Evolutionary conservation across 192 early-diverging fungal genomes (phyloP).

Genomic region (Coemansia asiatica): DNA sequence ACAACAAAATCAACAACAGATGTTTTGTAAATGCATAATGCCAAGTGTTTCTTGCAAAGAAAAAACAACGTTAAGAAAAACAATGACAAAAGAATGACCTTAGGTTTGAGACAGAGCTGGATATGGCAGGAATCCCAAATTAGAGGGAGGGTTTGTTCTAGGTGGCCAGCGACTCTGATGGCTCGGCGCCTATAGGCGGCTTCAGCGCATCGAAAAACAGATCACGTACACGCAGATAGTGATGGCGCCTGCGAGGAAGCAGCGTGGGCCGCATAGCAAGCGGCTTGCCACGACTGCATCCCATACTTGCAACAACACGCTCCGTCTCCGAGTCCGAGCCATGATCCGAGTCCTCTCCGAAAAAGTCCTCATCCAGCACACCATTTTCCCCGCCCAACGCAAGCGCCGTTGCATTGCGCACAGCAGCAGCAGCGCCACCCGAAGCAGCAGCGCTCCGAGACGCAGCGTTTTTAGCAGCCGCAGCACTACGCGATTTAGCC

Average conservation of each 20-base stretch:
- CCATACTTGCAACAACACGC: slow-evolving; percentile 64
- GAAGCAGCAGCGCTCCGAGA: slow-evolving; percentile 36
- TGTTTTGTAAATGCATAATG: too few species aligned
- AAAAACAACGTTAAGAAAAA: too few species aligned
- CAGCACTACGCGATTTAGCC: slow-evolving; percentile 70
- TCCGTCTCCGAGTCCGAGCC: slow-evolving; percentile 56
- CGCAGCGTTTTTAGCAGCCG: slow-evolving; percentile 45
- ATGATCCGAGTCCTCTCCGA: slow-evolving; percentile 68
- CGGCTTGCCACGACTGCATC: slow-evolving; percentile 63
- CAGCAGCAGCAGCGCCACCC: slow-evolving; percentile 46
- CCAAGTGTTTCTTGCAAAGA: too few species aligned
- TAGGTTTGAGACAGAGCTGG: background rate
- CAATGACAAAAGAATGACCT: background rate
- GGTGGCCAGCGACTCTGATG: slow-evolving; percentile 18
- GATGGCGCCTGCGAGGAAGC: slow-evolving; percentile 61
- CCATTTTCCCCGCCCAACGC: slow-evolving; percentile 61
- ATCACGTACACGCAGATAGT: slow-evolving; percentile 63
- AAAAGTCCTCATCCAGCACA: slow-evolving; percentile 41
- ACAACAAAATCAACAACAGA: too few species aligned
- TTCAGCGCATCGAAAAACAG: slow-evolving; percentile 67
- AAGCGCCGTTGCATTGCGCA: slow-evolving; percentile 50
- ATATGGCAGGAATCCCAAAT: background rate
- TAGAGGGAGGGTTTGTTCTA: background rate
- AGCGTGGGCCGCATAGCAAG: slow-evolving; percentile 58
- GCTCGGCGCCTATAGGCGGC: slow-evolving; percentile 31